phyloP scores from a whole-genome alignment of 345 rosid species.

The Gossypium rotundifolium region DNA sequence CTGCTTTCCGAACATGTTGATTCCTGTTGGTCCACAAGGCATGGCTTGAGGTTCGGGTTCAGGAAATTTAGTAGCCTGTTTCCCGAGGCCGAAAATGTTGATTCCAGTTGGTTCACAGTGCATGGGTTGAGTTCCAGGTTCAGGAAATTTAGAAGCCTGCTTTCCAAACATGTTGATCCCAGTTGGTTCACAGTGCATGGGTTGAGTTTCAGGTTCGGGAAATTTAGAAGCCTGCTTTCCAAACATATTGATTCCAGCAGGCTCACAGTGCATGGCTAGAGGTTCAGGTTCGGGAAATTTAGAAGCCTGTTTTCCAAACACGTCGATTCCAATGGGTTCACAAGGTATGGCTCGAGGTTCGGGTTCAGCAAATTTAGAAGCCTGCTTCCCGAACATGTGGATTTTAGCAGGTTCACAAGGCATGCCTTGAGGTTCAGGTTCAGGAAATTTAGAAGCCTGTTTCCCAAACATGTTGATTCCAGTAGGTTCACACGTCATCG shows the following conservation, averaged over 20 bases:
- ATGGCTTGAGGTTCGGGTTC: neutral
- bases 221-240: neutral
- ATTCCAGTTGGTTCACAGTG: no score
- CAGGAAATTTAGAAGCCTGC: neutral
- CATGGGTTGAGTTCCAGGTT: neutral
- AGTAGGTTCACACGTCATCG: neutral
- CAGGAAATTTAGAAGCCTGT: neutral
- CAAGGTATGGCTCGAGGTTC: neutral
- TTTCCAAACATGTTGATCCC: neutral
- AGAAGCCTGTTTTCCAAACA: neutral
- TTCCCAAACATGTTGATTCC: neutral
- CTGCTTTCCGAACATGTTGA: neutral
- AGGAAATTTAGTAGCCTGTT: no score
- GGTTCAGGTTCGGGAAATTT: neutral
- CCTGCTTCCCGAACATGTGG: neutral
- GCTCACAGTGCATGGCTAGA: neutral
- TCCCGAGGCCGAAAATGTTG: no score
- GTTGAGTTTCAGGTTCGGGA: neutral
- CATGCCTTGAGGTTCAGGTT: neutral
- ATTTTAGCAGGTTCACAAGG: neutral
- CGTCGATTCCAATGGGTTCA: neutral
- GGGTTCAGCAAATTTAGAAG: neutral
- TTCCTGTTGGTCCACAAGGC: neutral
- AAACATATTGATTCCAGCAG: neutral
- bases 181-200: neutral